These are phyloP conservation scores for Penicillium herquei DNA, from an alignment of 495 filamentous ascomycete genomes.

Conservation along the genomic window DNA sequence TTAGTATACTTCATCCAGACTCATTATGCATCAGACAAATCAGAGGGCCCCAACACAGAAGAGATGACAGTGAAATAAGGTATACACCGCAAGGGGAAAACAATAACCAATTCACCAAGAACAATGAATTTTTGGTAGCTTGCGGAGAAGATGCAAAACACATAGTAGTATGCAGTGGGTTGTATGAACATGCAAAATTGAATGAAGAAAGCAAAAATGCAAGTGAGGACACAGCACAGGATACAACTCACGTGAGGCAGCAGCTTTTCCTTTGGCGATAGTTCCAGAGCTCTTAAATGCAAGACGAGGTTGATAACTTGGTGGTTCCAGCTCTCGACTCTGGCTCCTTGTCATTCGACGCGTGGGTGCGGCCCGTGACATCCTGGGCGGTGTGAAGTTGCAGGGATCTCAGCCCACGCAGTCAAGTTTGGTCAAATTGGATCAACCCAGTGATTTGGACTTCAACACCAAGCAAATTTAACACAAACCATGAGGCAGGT, in stretches of 20 bases:
- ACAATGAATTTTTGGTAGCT: not conserved
- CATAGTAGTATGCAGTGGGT: too few relatives aligned
- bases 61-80: not conserved
- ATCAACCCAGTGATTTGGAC: not conserved
- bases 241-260: not conserved
- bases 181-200: too few relatives aligned
- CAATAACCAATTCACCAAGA: not conserved
- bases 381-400: constrained; percentile 13
- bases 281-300: not conserved
- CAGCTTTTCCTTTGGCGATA: not conserved
- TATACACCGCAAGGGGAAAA: too few relatives aligned
- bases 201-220: too few relatives aligned
- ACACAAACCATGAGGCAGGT: not conserved
- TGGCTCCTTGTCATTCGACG: constrained; percentile 28
- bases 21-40: not conserved
- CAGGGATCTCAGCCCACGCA: not conserved
- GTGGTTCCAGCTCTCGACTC: constrained; percentile 15
- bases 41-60: not conserved
- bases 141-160: too few relatives aligned
- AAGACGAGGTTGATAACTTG: not conserved
- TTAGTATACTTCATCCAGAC: constrained; percentile 6
- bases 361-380: constrained; percentile 13
- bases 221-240: not conserved
- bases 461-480: not conserved
- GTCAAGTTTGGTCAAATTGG: not conserved